Conservation (phyloP, 495 filamentous ascomycete genomes). For the Amniculicola lignicola region DNA sequence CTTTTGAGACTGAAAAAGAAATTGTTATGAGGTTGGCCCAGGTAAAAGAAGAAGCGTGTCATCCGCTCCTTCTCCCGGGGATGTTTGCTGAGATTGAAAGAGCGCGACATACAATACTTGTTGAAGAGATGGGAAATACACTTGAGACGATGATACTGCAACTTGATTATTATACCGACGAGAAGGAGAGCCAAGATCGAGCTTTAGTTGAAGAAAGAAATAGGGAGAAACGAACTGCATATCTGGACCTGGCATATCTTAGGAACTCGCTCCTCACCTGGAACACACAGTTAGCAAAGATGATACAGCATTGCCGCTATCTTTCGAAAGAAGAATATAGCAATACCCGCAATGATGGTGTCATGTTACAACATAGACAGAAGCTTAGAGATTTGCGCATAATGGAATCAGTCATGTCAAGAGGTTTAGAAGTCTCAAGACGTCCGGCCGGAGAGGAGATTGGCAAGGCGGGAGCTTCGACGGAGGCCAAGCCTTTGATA, state of each 20-base stretch:
- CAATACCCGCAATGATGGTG: background rate
- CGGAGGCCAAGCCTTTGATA: no score
- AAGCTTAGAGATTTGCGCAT: background rate
- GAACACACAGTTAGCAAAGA: slow-evolving; percentile 34
- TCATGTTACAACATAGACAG: background rate
- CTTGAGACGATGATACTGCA: slow-evolving; percentile 34
- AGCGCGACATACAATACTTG: slow-evolving; percentile 23
- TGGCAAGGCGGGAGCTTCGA: background rate
- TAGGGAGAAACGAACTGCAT: slow-evolving; percentile 29
- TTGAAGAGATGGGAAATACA: slow-evolving; percentile 33
- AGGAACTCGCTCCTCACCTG: slow-evolving; percentile 33
- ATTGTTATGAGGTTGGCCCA: slow-evolving; percentile 25
- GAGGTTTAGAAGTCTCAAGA: background rate
- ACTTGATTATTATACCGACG: slow-evolving; percentile 21
- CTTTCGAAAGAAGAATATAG: no score
- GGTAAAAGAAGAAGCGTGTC: slow-evolving; percentile 22
- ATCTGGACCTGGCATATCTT: slow-evolving; percentile 34
- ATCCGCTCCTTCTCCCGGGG: slow-evolving; percentile 37
- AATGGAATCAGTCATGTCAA: background rate
- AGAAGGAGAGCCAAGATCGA: background rate
- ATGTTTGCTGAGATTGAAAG: slow-evolving; percentile 39
- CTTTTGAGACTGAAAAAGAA: slow-evolving; percentile 18
- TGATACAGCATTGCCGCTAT: slow-evolving; percentile 25
- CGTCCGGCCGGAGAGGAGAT: background rate
- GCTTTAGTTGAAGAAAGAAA: slow-evolving; percentile 14